A percentile compares a stretch with the other conserved stretches of the same genome.
phyloP scores from a whole-genome alignment of 106 monocot genomes.

The Allium fistulosum region DNA sequence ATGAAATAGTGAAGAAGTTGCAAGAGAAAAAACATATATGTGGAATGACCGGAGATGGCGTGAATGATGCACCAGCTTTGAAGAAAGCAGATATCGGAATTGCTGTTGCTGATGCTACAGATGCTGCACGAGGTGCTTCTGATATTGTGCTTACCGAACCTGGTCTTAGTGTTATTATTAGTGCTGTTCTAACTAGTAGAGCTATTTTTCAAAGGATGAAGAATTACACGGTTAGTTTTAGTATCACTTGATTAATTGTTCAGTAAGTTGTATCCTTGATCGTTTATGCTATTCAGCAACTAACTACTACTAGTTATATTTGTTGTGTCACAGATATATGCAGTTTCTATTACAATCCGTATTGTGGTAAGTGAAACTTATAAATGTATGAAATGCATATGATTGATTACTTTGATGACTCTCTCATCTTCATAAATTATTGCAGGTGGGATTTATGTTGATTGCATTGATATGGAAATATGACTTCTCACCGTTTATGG shows the following conservation, averaged over 20 bases:
- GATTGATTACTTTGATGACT: background rate
- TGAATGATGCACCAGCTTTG: conserved; percentile 94
- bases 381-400: no score
- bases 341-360: conserved; percentile 80
- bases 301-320: background rate
- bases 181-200: conserved; percentile 95
- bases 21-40: conserved; percentile 96
- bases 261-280: no score
- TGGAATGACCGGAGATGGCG: conserved; percentile 99
- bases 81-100: conserved; percentile 99
- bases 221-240: conserved; percentile 72
- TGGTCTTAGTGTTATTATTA: conserved; percentile 95
- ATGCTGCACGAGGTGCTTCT: conserved; percentile 92
- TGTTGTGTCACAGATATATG: conserved; percentile 50
- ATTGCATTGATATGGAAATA: conserved; percentile 81
- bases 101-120: conserved; percentile 97
- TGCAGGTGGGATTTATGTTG: conserved; percentile 66
- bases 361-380: conserved; percentile 58
- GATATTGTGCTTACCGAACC: conserved; percentile 97
- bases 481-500: conserved; percentile 86
- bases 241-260: background rate
- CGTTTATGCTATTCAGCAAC: no score
- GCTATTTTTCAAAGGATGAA: conserved; percentile 99
- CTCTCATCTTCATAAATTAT: background rate
- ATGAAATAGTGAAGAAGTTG: conserved; percentile 95